These are phyloP conservation scores for Sarocladium brachiariae DNA, from an alignment of 2,329 filamentous ascomycete species.

Conservation along the genomic window DNA sequence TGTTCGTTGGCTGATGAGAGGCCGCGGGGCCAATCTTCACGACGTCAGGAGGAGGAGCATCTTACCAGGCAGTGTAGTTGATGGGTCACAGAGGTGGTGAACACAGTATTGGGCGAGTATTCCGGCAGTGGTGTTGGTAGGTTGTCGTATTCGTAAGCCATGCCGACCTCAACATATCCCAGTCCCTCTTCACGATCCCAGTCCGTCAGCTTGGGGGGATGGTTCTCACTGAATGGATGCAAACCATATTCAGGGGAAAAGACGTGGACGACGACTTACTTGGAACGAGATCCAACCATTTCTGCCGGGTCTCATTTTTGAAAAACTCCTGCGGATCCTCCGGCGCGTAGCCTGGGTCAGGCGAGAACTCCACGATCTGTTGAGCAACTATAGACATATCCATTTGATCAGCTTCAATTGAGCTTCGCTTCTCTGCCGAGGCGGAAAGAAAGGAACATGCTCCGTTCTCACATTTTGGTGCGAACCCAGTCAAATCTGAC, in stretches of 20 bases:
- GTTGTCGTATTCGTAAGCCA: conserved; percentile 4
- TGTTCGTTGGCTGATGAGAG: too few species aligned
- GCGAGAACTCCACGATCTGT: conserved; percentile 1
- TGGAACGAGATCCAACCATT: conserved; percentile 1
- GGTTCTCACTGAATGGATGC: too few species aligned
- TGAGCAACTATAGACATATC: not conserved
- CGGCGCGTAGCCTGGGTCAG: conserved; percentile 1
- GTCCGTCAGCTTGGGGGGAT: too few species aligned
- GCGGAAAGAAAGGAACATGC: not conserved
- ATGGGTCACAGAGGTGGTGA: conserved; percentile 5
- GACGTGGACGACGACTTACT: too few species aligned
- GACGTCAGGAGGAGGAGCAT: not conserved
- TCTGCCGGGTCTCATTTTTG: conserved; percentile 1
- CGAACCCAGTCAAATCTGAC: not conserved
- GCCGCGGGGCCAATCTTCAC: too few species aligned
- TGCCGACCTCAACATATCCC: conserved; percentile 4
- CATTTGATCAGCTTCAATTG: not conserved
- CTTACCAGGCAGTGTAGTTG: conserved; percentile 9
- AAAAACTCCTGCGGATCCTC: conserved; percentile 3
- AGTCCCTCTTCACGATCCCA: not conserved
- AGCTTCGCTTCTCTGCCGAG: not conserved
- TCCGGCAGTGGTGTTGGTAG: conserved; percentile 4
- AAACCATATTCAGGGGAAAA: too few species aligned
- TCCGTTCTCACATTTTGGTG: conserved; percentile 4
- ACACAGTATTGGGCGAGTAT: conserved; percentile 1